Base-by-base conservation (phyloP, 441 rosid genomes). In the Corymbia citriodora region DNA sequence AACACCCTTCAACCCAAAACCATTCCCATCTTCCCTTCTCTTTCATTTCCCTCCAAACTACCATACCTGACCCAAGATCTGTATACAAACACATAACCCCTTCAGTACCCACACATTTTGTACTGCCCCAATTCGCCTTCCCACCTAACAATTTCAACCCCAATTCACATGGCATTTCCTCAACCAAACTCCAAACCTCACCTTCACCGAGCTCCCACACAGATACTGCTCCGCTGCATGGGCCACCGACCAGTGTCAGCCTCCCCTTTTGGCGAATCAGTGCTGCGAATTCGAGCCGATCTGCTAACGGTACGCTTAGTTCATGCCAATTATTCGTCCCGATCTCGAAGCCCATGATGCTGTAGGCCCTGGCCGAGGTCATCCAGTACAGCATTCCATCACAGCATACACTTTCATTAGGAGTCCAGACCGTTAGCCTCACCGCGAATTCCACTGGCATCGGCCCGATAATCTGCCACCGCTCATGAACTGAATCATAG, bases 341-440 rank as follows among this genome's bases (percentile, higher is more conserved):
- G 8, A 95, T 92, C 74, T 94, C 91, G 25, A 92, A 93, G 8
- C 94, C 92, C 95, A 95, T 94, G 16, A 93, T 90, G n/a, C 93
- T 94, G 53, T 93, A 95, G n/a, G 94, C 95, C 31, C 96, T 86
- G 2, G 97, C 97, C 0, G 97, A 95, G 11, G 96, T 95, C 90
- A 95, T 94, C 97, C 97, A 95, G 21, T 95, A 94, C 2, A 95
- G 54, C 19, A 92, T 89, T 9, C 95, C 95, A 7, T 90, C 63
- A 19, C 89, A 91, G 90, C 90, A 93, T 0, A 94, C 95, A 14
- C 95, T 92, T 91, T 94, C 95, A 17, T 93, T 93, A 2, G 96
- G 95, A 2, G 95, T 93, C 97, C 97, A 95, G 21, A 95, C 95
- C 4, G 95, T 95, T 2, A 95, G 90, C 88, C 96, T 93, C 2